Conservation (phyloP, 1,284 basidiomycete genomes). For the Flammula alnicola region DNA sequence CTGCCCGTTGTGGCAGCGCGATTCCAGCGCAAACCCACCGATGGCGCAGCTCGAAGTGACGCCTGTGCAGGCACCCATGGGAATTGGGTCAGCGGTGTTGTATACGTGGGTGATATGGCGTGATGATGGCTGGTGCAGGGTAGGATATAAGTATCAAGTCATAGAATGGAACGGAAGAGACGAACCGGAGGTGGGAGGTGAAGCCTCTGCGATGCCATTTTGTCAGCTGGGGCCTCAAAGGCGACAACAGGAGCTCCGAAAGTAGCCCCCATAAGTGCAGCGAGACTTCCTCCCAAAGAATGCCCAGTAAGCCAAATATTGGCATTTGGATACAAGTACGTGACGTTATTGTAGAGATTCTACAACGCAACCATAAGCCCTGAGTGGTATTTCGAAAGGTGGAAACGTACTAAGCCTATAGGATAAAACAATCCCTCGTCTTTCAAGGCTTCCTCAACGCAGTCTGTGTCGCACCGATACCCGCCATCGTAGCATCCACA, state of each 20-base stretch:
- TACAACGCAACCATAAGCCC: conserved; percentile 13
- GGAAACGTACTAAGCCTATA: conserved; percentile 68
- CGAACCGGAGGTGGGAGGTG: conserved; percentile 74
- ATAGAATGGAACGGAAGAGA: too few relatives aligned
- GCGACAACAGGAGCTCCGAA: conserved; percentile 94
- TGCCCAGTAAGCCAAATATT: conserved; percentile 94
- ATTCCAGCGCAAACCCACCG: conserved; percentile 76
- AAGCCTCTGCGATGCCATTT: conserved; percentile 83
- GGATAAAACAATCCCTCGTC: conserved; percentile 93
- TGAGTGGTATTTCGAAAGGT: not conserved
- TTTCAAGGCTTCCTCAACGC: conserved; percentile 83
- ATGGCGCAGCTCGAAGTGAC: conserved; percentile 65
- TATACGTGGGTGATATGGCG: conserved; percentile 19
- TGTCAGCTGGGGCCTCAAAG: conserved; percentile 93
- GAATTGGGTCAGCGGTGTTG: conserved; percentile 55
- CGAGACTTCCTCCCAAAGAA: conserved; percentile 87
- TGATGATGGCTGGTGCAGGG: conserved; percentile 14
- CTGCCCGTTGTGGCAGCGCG: conserved; percentile 72
- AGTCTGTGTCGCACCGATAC: conserved; percentile 82
- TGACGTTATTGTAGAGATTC: conserved; percentile 82
- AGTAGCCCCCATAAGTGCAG: conserved; percentile 87
- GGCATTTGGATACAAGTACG: conserved; percentile 80
- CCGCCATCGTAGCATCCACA: conserved; percentile 85
- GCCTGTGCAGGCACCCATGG: conserved; percentile 78
- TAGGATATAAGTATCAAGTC: conserved; percentile 9